phyloP scores from a whole-genome alignment of 176 grass and related monocot species.

The Paspalum vaginatum region DNA sequence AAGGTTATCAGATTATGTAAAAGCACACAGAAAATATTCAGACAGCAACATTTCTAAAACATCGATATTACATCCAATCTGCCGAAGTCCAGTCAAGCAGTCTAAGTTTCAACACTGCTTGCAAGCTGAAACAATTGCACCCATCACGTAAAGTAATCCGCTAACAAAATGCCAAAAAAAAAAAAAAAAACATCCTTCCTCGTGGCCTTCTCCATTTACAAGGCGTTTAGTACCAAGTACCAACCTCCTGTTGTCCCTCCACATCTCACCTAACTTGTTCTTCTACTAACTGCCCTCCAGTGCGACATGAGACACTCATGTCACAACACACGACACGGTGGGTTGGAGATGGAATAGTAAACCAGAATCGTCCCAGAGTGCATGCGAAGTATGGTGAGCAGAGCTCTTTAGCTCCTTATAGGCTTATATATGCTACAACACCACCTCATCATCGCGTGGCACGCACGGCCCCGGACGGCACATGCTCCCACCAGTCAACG shows the following conservation, averaged over 20 bases:
- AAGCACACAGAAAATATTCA: not conserved
- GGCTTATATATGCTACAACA: not conserved
- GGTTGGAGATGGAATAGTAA: not conserved
- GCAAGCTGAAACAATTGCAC: not conserved
- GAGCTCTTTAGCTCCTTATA: not conserved
- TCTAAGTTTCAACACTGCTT: not conserved
- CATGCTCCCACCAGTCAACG: slow-evolving; percentile 8
- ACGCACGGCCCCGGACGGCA: not conserved
- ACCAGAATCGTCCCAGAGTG: not conserved
- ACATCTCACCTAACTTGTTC: slow-evolving; percentile 37
- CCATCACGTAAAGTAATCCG: not conserved
- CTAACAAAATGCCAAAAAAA: slow-evolving; percentile 29
- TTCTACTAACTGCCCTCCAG: not conserved
- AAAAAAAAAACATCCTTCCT: not conserved
- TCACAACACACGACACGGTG: not conserved
- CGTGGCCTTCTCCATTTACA: not conserved
- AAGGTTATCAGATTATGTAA: not conserved
- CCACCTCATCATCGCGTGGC: not conserved
- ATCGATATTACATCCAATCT: not conserved
- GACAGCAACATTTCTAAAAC: not conserved
- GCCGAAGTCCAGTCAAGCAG: not conserved
- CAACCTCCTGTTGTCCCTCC: slow-evolving; percentile 15
- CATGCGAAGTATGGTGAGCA: not conserved
- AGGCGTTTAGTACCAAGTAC: not conserved
- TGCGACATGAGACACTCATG: not conserved